phyloP scores from a whole-genome alignment of 495 filamentous ascomycete species.

The Podospora didyma region DNA sequence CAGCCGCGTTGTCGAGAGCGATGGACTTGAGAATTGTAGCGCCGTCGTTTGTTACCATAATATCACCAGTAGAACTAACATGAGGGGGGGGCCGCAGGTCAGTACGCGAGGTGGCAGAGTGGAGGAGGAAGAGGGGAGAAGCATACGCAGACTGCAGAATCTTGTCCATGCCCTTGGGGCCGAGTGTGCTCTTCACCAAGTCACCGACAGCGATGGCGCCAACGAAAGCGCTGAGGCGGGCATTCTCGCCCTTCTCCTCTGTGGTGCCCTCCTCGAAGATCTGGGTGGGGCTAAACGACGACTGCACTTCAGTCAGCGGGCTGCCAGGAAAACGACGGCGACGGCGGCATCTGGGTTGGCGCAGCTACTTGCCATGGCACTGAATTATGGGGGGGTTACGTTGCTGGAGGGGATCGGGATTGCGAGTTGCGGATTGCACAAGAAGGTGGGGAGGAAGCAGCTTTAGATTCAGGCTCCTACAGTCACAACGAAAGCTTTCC shows the following conservation, averaged over 20 bases:
- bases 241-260: slow-evolving; percentile 99
- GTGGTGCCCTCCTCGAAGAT: slow-evolving; percentile 97
- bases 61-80: slow-evolving; percentile 84
- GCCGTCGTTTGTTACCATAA: slow-evolving; percentile 98
- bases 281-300: slow-evolving; percentile 81
- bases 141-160: slow-evolving; percentile 94
- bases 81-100: slow-evolving; percentile 2
- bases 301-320: slow-evolving; percentile 22
- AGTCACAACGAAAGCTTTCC: slow-evolving; percentile 14
- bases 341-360: neutral
- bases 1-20: slow-evolving; percentile 97
- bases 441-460: slow-evolving; percentile 21
- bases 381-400: neutral
- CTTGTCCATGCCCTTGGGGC: slow-evolving; percentile 99
- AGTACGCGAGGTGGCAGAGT: slow-evolving; percentile 8
- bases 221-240: slow-evolving; percentile 92
- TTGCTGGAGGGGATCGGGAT: neutral
- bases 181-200: slow-evolving; percentile 92
- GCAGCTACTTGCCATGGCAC: slow-evolving; percentile 3
- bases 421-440: neutral
- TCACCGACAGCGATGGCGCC: slow-evolving; percentile 97
- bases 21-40: slow-evolving; percentile 98
- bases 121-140: neutral
- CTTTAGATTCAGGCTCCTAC: slow-evolving; percentile 17
- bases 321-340: neutral